Evolutionary conservation across 768 basidiomycete genomes (phyloP).

Genomic region (Boletus subparvulus): DNA sequence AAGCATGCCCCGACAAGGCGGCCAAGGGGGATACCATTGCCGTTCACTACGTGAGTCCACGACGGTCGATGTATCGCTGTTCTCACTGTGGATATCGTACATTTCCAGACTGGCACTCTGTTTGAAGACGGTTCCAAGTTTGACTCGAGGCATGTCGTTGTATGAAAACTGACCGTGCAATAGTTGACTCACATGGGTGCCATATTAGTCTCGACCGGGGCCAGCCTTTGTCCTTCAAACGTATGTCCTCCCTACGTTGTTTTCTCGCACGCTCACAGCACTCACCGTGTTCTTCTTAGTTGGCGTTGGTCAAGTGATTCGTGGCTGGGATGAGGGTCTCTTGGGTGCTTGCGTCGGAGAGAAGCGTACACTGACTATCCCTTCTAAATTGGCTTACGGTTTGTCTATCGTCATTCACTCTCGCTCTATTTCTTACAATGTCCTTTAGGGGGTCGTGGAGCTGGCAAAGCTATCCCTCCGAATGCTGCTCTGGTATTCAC

Average conservation of each 20-base stretch:
- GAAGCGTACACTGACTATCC: conserved; percentile 88
- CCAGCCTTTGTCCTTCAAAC: conserved; percentile 72
- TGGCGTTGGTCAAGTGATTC: conserved; percentile 78
- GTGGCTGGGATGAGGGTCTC: conserved; percentile 84
- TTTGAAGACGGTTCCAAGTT: conserved; percentile 78
- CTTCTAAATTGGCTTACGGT: conserved; percentile 81
- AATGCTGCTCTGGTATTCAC: conserved; percentile 83
- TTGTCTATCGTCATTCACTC: conserved; percentile 27
- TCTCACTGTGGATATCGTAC: not conserved
- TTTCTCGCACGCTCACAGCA: not conserved
- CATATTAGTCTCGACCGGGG: conserved; percentile 63
- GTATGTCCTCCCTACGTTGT: conserved; percentile 41
- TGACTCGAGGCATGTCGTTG: conserved; percentile 69
- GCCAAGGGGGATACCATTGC: conserved; percentile 60
- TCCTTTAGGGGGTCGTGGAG: conserved; percentile 64
- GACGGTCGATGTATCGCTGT: not conserved
- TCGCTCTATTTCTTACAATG: not conserved
- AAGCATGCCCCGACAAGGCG: conserved; percentile 54
- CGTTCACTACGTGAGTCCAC: conserved; percentile 74
- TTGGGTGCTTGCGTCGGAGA: conserved; percentile 83
- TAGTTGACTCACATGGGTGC: not conserved
- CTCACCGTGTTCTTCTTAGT: conserved; percentile 42
- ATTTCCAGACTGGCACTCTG: conserved; percentile 64
- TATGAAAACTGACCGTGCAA: not conserved
- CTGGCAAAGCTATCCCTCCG: conserved; percentile 74